Evolutionary conservation across 805 yeast species (phyloP), one percentile per base, ranked within the genome.

Genomic region (Candida palmyrensis): DNA sequence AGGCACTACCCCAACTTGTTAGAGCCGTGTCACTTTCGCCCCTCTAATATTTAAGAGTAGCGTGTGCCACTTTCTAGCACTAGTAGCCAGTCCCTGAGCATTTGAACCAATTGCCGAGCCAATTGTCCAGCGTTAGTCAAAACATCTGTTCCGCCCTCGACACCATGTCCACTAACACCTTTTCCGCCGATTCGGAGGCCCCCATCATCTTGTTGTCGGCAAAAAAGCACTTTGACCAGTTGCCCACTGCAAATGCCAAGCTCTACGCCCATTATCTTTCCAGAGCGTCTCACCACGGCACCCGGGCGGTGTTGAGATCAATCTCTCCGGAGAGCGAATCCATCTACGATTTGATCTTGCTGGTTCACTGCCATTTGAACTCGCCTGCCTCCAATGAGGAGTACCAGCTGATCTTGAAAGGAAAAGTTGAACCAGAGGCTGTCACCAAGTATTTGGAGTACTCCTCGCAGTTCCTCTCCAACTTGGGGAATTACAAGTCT

Each of bases 211-310:
- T 47, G 16, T 57, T 87, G 20, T 69, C 81, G 2, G 88, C 92
- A 15, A 76, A 75, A 44, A 60, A 67, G 25, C 88, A 75, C 56
- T 85, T 87, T 45, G 77, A 79, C 12, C 75, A 75, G 29, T 66
- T 87, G 47, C 68, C 82, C 11, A 57, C 62, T 6, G 56, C 64
- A 25, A 80, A 80, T 41, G 74, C 83, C 51, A 67, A 70, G 37
- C 41, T 48, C 25, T 87, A 87, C 51, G 94, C 96, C 14, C 95
- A 87, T 60, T 78, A 77, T 54, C 75, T 87, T 57, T 77, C 89
- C 25, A 75, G 80, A 49, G 96, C 95, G 2, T 77, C 88, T 27
- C 94, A 84, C 53, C 77, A 76, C 59, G 96, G 96, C 24, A 72
- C 92, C 8, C 68, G 92, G 41, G 84, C 79, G 5, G 85, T 83